Evolutionary conservation across 2,329 filamentous ascomycete genomes (phyloP), one percentile per base, ranked within the genome.

Genomic region (Alternaria rosae): DNA sequence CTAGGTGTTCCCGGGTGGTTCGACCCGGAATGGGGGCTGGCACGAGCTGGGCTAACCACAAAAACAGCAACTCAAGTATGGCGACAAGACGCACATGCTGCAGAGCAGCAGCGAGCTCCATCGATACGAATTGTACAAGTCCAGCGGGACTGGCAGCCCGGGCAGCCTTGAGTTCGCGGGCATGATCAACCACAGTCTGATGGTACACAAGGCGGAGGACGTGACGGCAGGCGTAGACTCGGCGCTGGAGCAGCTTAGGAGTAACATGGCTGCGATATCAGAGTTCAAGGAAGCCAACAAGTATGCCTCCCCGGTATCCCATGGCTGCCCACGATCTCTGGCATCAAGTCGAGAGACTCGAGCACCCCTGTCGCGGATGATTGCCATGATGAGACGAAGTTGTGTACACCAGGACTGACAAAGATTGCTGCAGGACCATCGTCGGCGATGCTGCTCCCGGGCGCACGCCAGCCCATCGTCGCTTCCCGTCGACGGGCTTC

Each of bases 221-320:
- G 84, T 82, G 35, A 86, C 84, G 44, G 84, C 85, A 26, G 85
- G 84, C 63, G 84, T 84, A 41, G 88, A 90, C 74, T 84, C 85
- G 62, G 88, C 88, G 26, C 76, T 89, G 75, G 86, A 86, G 55
- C 84, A 83, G 41, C 80, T 90, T 56, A 84, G 88, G 76, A 86
- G 82, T 73, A 88, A 82, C 70, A 81, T 90, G 74, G 87, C 84
- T 62, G 84, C 85, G 21, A 83, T 87, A 54, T 82, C 88, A 71
- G 82, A 88, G 71, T 83, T 87, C 66, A 88, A 88, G 77, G 84
- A 88, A 76, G 86, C 86, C 38, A 87, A 86, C 74, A 85, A 85
- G 80, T 82, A 78, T 73, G 80, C 76, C 68, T 75, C 70, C 70
- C 73, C 62, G 70, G 71, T 73, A 47, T 68, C 67, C 66, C 62